Percentiles rank a stretch among this genome's conserved stretches.
Evolutionary conservation across 1,284 basidiomycete genomes (phyloP).

Genomic region (Anthracocystis panici-leucophaei): DNA sequence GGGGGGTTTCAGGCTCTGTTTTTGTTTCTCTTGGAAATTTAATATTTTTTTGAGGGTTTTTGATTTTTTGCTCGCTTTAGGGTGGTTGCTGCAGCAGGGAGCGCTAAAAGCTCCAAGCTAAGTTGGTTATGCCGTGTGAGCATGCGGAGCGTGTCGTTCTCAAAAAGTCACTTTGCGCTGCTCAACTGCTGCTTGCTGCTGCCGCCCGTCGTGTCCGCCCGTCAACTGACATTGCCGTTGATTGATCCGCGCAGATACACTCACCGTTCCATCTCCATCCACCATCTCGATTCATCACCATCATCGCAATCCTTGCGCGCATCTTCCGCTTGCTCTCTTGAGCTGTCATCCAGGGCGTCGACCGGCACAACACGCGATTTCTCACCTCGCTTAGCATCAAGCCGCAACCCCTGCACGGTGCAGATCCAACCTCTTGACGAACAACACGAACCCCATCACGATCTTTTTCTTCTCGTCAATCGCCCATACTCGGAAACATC

Average conservation of each 20-base stretch:
- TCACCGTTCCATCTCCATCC: neutral
- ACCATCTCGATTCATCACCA: neutral
- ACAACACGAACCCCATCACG: constrained; percentile 16
- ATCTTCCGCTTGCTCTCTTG: neutral
- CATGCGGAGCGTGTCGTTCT: constrained; percentile 1
- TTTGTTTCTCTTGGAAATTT: neutral
- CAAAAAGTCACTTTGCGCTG: neutral
- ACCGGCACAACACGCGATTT: neutral
- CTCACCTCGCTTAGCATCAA: constrained; percentile 1
- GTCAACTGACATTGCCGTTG: neutral
- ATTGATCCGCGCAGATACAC: constrained; percentile 3
- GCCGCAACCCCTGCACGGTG: neutral
- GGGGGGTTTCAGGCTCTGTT: neutral
- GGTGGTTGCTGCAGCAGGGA: neutral
- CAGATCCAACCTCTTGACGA: constrained; percentile 1
- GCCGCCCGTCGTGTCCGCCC: constrained; percentile 4
- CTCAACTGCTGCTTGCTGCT: neutral
- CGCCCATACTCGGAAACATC: neutral
- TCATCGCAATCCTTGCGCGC: neutral
- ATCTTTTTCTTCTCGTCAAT: neutral
- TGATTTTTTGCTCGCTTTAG: neutral
- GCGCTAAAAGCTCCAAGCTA: no score
- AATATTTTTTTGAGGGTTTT: neutral
- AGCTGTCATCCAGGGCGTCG: neutral
- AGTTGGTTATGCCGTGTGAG: neutral